Conservation (phyloP, 805 yeast genomes). For the Lachancea meyersii region DNA sequence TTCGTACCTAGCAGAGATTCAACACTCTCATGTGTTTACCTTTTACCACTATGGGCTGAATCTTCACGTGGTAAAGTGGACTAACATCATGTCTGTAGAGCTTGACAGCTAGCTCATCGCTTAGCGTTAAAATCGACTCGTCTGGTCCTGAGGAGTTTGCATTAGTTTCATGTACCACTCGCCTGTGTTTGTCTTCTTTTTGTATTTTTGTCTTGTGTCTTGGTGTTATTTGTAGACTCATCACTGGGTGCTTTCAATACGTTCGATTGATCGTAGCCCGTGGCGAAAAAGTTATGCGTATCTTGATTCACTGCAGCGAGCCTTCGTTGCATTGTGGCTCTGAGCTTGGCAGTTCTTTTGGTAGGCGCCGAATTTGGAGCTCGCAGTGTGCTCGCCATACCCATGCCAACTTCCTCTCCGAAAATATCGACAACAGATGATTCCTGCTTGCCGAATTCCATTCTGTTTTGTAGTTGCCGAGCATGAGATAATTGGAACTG, state of each 20-base stretch:
- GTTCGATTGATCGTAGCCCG: conserved; percentile 4
- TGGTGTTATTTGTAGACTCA: conserved; percentile 11
- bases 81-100: no score
- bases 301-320: conserved; percentile 18
- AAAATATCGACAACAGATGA: conserved; percentile 52
- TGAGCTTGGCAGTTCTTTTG: conserved; percentile 51
- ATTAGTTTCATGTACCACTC: conserved; percentile 7
- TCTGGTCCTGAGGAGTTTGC: not conserved
- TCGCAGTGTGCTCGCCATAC: conserved; percentile 45
- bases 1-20: not conserved
- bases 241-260: conserved; percentile 15
- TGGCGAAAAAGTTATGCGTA: conserved; percentile 3
- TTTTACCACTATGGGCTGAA: not conserved
- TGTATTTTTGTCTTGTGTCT: not conserved
- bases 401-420: conserved; percentile 81
- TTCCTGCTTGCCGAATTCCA: conserved; percentile 77
- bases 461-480: conserved; percentile 74
- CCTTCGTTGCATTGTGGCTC: conserved; percentile 54
- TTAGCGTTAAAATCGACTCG: not conserved
- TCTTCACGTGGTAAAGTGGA: not conserved
- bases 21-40: not conserved
- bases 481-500: conserved; percentile 75
- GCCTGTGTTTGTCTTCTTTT: conserved; percentile 4
- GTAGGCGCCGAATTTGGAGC: conserved; percentile 22
- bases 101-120: not conserved